These are phyloP conservation scores for Tetracentron sinense DNA, from an alignment of 164 flowering plant species.

Conservation along the genomic window DNA sequence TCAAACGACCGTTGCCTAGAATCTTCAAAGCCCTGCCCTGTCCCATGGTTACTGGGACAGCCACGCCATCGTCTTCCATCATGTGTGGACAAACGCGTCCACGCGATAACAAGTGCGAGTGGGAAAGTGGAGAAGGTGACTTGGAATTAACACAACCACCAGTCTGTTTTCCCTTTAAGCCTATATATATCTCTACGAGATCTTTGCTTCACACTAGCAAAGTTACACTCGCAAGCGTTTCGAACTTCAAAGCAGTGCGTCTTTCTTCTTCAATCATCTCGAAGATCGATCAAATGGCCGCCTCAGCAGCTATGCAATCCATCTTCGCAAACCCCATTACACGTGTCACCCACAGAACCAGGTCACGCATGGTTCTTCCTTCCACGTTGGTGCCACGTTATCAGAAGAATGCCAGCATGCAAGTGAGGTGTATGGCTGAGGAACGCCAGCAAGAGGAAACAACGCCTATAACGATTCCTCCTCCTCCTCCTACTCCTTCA, in stretches of 20 bases:
- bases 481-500: too few species aligned
- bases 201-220: background rate
- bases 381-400: background rate
- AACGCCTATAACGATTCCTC: too few species aligned
- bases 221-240: background rate
- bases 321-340: conserved; percentile 15
- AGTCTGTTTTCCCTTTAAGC: background rate
- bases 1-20: too few species aligned
- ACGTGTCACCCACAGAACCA: background rate
- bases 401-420: conserved; percentile 1
- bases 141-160: conserved; percentile 16
- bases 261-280: background rate
- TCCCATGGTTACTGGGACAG: too few species aligned
- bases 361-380: background rate
- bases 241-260: background rate
- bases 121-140: background rate
- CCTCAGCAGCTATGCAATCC: conserved; percentile 24
- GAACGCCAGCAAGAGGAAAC: conserved; percentile 14
- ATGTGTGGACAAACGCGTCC: conserved; percentile 5
- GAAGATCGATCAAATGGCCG: conserved; percentile 19
- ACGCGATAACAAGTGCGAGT: background rate
- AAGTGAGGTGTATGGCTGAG: conserved; percentile 24
- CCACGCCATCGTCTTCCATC: background rate
- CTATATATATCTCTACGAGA: conserved; percentile 4
- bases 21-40: too few species aligned